These are phyloP conservation scores for Talaromyces sp. DNA, from an alignment of 2,329 filamentous ascomycete genomes.

Conservation along the genomic window DNA sequence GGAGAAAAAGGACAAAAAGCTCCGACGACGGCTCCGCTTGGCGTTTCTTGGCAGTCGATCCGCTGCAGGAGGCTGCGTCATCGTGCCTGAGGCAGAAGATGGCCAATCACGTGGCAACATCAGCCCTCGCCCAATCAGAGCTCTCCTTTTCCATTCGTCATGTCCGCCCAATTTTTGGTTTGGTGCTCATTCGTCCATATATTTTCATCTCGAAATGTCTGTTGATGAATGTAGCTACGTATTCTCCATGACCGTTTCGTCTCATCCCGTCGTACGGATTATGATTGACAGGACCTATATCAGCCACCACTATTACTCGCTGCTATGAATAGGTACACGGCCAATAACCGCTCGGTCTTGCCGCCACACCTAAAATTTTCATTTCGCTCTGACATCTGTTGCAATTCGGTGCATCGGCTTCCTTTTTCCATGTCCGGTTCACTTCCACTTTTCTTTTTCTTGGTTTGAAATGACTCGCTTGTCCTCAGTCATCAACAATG, in stretches of 20 bases:
- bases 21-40: not conserved
- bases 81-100: not conserved
- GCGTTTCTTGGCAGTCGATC: slow-evolving; percentile 1
- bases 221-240: too few relatives aligned
- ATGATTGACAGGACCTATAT: not conserved
- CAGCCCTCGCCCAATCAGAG: not conserved
- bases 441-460: not conserved
- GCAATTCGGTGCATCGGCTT: not conserved
- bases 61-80: not conserved
- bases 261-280: not conserved
- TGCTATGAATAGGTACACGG: slow-evolving; percentile 1
- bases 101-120: not conserved
- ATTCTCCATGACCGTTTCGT: too few relatives aligned
- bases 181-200: too few relatives aligned
- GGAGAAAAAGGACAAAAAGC: not conserved
- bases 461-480: not conserved
- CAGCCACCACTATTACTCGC: not conserved
- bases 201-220: too few relatives aligned
- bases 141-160: not conserved
- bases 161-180: not conserved
- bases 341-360: not conserved
- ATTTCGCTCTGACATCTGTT: not conserved
- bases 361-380: not conserved
- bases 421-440: not conserved
- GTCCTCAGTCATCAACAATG: not conserved